phyloP scores from a whole-genome alignment of 805 yeast genomes.

The Phaffomyces antillensis region DNA sequence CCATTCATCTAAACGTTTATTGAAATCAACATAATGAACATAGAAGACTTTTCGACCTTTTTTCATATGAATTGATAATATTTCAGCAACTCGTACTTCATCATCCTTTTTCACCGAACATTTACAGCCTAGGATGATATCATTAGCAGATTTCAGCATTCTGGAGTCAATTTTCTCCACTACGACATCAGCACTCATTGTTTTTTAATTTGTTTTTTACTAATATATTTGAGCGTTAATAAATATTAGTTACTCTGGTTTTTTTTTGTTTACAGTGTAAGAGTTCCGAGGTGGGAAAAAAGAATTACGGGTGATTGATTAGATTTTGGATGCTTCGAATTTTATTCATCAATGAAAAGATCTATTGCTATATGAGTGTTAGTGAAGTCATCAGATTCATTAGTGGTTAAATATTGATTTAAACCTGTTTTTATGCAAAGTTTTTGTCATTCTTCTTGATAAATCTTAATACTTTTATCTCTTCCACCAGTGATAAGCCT shows the following conservation, averaged over 20 bases:
- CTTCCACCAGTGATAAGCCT: constrained; percentile 81
- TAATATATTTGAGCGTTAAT: too few relatives aligned
- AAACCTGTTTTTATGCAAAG: background rate
- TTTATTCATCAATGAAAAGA: too few relatives aligned
- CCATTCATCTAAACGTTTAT: constrained; percentile 97
- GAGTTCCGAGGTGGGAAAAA: too few relatives aligned
- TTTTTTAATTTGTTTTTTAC: background rate
- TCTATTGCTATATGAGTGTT: too few relatives aligned
- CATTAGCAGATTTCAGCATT: constrained; percentile 31
- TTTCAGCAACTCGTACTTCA: constrained; percentile 75
- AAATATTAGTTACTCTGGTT: too few relatives aligned
- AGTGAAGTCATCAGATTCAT: background rate
- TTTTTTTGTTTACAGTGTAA: too few relatives aligned
- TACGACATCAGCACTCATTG: background rate
- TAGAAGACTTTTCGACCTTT: constrained; percentile 78
- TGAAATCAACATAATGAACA: constrained; percentile 91
- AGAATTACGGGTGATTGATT: too few relatives aligned
- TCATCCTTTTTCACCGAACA: constrained; percentile 78
- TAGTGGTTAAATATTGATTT: background rate
- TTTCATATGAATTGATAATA: constrained; percentile 65
- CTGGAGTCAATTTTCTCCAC: constrained; percentile 15
- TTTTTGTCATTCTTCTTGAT: constrained; percentile 39
- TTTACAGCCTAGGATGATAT: constrained; percentile 70
- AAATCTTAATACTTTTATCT: constrained; percentile 79
- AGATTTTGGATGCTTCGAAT: too few relatives aligned